Evolutionary conservation across 2,329 filamentous ascomycete species (phyloP).

Genomic region (Sporothrix euskadiensis): DNA sequence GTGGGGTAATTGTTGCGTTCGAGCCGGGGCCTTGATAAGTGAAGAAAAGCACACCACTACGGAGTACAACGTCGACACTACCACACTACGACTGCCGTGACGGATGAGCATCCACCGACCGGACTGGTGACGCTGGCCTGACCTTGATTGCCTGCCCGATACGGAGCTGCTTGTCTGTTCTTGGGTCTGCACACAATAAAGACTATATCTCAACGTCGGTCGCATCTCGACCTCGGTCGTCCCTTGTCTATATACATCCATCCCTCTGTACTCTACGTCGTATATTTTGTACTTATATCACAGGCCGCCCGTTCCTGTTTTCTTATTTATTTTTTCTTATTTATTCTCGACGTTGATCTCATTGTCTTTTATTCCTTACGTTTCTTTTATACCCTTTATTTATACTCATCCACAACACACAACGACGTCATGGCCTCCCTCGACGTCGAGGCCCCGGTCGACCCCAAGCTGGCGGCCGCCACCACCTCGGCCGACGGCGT

Average conservation of each 20-base stretch:
- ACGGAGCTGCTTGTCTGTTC: neutral
- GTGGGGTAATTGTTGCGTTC: neutral
- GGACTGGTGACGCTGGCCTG: conserved; percentile 8
- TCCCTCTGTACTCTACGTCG: neutral
- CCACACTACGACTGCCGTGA: neutral
- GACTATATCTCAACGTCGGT: neutral
- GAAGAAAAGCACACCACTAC: neutral
- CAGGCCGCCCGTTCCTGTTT: neutral
- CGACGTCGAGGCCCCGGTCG: conserved; percentile 32
- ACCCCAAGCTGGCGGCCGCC: conserved; percentile 26
- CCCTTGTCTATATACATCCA: neutral
- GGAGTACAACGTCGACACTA: neutral
- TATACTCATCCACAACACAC: neutral
- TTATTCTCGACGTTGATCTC: neutral
- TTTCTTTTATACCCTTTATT: neutral
- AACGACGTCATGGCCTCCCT: neutral
- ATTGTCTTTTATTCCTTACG: neutral
- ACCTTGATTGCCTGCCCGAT: neutral
- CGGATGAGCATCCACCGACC: neutral
- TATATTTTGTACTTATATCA: neutral
- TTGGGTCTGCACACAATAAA: neutral
- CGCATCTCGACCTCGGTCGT: neutral
- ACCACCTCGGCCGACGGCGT: conserved; percentile 32
- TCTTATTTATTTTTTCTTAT: too few species aligned
- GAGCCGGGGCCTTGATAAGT: neutral